Base-by-base conservation (phyloP, 345 rosid species). In the Luvunga scandens region DNA sequence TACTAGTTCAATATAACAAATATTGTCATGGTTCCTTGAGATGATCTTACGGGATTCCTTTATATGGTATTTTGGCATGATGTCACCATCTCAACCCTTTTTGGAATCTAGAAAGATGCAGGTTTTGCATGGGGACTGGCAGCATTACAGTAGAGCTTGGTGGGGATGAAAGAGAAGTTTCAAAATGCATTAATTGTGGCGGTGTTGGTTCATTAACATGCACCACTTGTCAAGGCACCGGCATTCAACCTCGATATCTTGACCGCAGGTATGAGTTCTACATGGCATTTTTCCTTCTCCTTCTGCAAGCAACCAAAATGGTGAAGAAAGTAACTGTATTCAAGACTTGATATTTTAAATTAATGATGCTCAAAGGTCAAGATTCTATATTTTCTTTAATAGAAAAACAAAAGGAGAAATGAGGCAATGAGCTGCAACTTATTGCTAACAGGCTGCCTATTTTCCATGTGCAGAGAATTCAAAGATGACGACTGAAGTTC, bases 211-310 rank as follows among this genome's bases (percentile, higher is more conserved):
- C 97, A 34, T 90, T 90, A 79, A 92, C 98, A 2, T 96, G 99
- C 81, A 96, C 98, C 53, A 96, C 98, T 79, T 96, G 99, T 83
- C 98, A 92, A 86, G 97, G 99, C 84, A 81, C 86, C 18, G 97
- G 97, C 71, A 90, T 94, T 88, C 99, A 96, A 84, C 99, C 98
- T 68, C 92, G 99, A 28, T 96, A 92, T 88, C 98, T 96, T 66
- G 99, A 96, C 81, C 95, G 98, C 90, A 94, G 99, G 97, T 92
- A 84, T 42, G 80, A 50, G 78, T 53, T 64, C 21, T 21, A 21
- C 21, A 13, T 34, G 24, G 0, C 38, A 12, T 7, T 48, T 14
- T 13, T 28, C 30, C 24, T 50, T 50, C 18, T 75, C 68, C 24
- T 1, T 6, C 27, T 18, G 36, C 77, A 39, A 57, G 30, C 24